A percentile compares a stretch with the other conserved stretches of the same genome.
Conservation (phyloP, 2,329 filamentous ascomycete genomes). For the Teratosphaeria epicoccoides region DNA sequence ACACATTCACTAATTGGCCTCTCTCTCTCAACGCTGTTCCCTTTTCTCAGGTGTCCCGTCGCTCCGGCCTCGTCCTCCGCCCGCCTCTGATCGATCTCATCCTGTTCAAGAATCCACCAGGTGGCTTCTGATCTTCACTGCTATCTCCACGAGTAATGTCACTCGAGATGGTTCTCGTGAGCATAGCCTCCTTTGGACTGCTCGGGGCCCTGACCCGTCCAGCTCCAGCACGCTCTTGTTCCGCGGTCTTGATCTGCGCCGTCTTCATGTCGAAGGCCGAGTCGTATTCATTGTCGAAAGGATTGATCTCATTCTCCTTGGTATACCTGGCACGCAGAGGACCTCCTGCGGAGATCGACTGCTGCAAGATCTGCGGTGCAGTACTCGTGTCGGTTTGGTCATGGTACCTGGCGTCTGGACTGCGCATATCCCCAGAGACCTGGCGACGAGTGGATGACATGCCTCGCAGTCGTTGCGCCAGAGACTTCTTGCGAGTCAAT, state of each 20-base stretch:
- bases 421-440: slow-evolving; percentile 21
- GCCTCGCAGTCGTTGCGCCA: slow-evolving; percentile 82
- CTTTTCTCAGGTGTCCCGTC: slow-evolving; percentile 4
- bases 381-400: slow-evolving; percentile 3
- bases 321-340: slow-evolving; percentile 26
- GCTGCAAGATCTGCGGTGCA: slow-evolving; percentile 9
- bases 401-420: slow-evolving; percentile 45
- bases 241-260: slow-evolving; percentile 44
- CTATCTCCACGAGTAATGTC: slow-evolving; percentile 14
- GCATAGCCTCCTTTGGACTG: slow-evolving; percentile 50
- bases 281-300: slow-evolving; percentile 66
- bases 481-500: slow-evolving; percentile 81
- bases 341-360: slow-evolving; percentile 32
- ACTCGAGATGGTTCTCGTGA: slow-evolving; percentile 50
- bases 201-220: slow-evolving; percentile 36
- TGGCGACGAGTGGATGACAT: slow-evolving; percentile 63
- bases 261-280: slow-evolving; percentile 55
- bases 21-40: no score
- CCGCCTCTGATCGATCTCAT: slow-evolving; percentile 75
- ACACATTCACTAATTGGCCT: background rate
- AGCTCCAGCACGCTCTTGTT: slow-evolving; percentile 28
- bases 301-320: slow-evolving; percentile 47
- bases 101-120: slow-evolving; percentile 60
- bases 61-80: slow-evolving; percentile 25
- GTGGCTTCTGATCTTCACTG: slow-evolving; percentile 22